A percentile compares a stretch with the other conserved stretches of the same genome.
These are phyloP conservation scores for Chenopodium quinoa DNA, from an alignment of 148 eudicot species.

Conservation along the genomic window DNA sequence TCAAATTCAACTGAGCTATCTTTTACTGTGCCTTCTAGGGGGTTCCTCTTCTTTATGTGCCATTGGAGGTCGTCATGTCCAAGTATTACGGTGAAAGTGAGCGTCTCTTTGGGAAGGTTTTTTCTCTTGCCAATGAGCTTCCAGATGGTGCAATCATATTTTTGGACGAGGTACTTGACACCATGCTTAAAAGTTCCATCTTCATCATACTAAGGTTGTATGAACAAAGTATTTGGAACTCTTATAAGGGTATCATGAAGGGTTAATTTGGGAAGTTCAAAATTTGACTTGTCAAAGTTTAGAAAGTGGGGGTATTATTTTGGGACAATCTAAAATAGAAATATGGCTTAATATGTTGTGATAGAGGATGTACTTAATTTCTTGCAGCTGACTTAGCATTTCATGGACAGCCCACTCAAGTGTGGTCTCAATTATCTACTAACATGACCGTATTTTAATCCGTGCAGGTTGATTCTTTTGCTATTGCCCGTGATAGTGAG, in stretches of 20 bases:
- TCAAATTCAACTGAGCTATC: slow-evolving; percentile 1
- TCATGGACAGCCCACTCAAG: background rate
- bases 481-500: slow-evolving; percentile 91
- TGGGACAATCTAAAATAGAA: background rate
- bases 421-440: background rate
- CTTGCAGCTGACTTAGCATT: background rate
- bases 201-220: background rate
- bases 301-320: background rate
- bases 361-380: background rate
- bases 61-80: slow-evolving; percentile 85
- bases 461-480: slow-evolving; percentile 90
- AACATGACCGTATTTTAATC: slow-evolving; percentile 4
- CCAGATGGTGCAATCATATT: slow-evolving; percentile 86
- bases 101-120: slow-evolving; percentile 83
- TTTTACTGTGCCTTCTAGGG: slow-evolving; percentile 43
- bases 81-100: slow-evolving; percentile 98
- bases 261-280: background rate
- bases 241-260: background rate
- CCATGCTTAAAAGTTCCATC: background rate
- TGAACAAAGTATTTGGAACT: background rate
- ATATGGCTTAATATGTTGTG: background rate
- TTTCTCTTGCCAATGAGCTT: slow-evolving; percentile 90
- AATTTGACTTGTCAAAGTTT: background rate
- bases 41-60: slow-evolving; percentile 83
- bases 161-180: slow-evolving; percentile 76